Base-by-base conservation (phyloP, 768 basidiomycete genomes). In the Hypsizygus marmoreus region DNA sequence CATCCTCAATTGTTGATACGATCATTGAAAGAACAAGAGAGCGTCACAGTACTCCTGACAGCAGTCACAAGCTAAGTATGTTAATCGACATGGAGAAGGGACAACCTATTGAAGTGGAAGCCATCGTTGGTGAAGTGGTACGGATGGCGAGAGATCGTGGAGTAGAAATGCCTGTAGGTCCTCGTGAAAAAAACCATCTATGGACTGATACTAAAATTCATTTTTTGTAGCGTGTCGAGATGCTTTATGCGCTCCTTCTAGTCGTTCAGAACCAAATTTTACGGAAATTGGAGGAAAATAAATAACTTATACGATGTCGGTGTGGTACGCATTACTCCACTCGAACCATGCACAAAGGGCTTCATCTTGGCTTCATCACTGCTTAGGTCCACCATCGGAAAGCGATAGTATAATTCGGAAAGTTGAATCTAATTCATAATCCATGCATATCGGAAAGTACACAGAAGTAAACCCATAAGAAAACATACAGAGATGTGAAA, bases 41-140 rank as follows among this genome's bases (percentile, higher is more conserved):
- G 9, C 20, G 74, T 23, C 73, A 84, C 49, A 56, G 52, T 24
- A 51, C 50, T 19, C 69, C 82, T 2, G 69, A 75, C 3, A 75
- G 68, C 51, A 68, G 41, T 6, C 75, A 82, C 39, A 67, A 71
- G 39, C 74, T 81, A 4, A 85, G 84, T 55, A 86, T 86, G 82
- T 66, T 84, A 24, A 67, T 84, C 4, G 84, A 86, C 56, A 66
- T 68, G 16, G 68, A 77, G 55, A 72, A 67, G 37, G 76, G 74
- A 2, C 69, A 68, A 42, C 82, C 85, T 29, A 76, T 85, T 48
- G 85, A 87, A 64, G 76, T 86, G 1, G 84, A 86, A 58, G 81
- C 75, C 9, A 81, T 86, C 31, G 47, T 86, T 4, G 84, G 86
- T 0, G 76, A 82, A 48, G 75, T 84, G 2, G 77, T 84, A 16